phyloP scores from a whole-genome alignment of 305 asterid genomes.

The Solanum hybrid region DNA sequence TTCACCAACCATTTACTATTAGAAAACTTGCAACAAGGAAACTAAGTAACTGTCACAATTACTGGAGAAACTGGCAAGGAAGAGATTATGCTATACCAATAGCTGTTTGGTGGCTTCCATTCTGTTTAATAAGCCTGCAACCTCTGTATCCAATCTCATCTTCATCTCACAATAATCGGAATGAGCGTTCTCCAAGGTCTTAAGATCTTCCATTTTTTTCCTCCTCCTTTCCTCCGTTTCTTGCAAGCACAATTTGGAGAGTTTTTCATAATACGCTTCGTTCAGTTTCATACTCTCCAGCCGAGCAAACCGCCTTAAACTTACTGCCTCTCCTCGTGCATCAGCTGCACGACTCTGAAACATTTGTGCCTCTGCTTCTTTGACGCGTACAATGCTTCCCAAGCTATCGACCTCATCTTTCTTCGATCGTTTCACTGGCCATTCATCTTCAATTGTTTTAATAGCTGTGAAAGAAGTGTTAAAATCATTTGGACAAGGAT shows the following conservation, averaged over 20 bases:
- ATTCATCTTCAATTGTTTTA: conserved; percentile 63
- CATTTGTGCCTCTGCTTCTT: conserved; percentile 84
- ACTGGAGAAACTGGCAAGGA: background rate
- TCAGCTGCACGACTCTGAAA: conserved; percentile 71
- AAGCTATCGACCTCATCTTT: conserved; percentile 51
- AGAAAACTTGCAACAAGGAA: background rate
- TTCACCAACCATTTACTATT: background rate
- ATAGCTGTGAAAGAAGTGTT: conserved; percentile 20
- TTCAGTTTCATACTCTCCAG: conserved; percentile 54
- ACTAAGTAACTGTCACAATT: background rate
- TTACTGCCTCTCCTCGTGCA: conserved; percentile 66
- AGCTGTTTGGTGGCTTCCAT: conserved; percentile 84
- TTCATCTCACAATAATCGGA: conserved; percentile 78
- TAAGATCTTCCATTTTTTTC: conserved; percentile 62
- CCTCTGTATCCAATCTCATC: conserved; percentile 79
- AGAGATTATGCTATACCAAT: conserved; percentile 28
- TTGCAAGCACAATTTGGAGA: conserved; percentile 42
- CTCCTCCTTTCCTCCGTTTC: conserved; percentile 64
- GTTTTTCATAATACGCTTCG: conserved; percentile 48
- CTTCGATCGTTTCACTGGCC: conserved; percentile 68
- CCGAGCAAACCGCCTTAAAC: conserved; percentile 45
- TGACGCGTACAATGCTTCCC: conserved; percentile 60
- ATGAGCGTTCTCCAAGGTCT: conserved; percentile 61
- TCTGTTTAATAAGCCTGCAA: conserved; percentile 75
- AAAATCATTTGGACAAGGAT: conserved; percentile 26